Conservation (phyloP, 768 basidiomycete genomes). For the Tremella yokohamensis region DNA sequence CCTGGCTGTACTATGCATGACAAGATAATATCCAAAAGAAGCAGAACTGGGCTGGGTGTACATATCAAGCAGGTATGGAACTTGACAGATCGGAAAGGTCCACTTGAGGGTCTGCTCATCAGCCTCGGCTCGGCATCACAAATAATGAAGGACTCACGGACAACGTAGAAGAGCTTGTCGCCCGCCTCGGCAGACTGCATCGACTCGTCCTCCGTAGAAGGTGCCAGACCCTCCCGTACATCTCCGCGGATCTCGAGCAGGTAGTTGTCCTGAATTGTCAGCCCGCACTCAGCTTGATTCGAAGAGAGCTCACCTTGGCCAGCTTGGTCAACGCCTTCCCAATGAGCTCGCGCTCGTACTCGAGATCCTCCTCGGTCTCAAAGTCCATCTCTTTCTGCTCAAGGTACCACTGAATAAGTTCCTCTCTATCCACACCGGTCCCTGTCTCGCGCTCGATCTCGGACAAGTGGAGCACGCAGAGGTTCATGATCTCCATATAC, state of each 20-base stretch:
- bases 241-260: constrained; percentile 79
- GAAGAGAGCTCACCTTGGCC: constrained; percentile 67
- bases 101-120: constrained; percentile 36
- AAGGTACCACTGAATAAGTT: constrained; percentile 94
- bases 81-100: constrained; percentile 43
- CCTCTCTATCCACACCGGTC: constrained; percentile 77
- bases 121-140: neutral
- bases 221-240: constrained; percentile 59
- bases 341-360: constrained; percentile 85
- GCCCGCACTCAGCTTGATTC: neutral
- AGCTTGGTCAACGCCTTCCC: constrained; percentile 83
- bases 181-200: constrained; percentile 57
- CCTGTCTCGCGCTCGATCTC: constrained; percentile 72
- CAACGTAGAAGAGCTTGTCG: constrained; percentile 77
- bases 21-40: constrained; percentile 1
- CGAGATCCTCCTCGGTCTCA: constrained; percentile 76
- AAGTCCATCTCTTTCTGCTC: constrained; percentile 82
- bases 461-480: constrained; percentile 71
- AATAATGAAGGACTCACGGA: constrained; percentile 56
- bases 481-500: constrained; percentile 81
- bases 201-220: constrained; percentile 56
- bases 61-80: constrained; percentile 18
- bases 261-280: constrained; percentile 57
- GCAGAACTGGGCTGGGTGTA: neutral
- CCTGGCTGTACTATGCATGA: constrained; percentile 1